Evolutionary conservation across 2,329 filamentous ascomycete genomes (phyloP).

Genomic region (Fusarium begoniae): DNA sequence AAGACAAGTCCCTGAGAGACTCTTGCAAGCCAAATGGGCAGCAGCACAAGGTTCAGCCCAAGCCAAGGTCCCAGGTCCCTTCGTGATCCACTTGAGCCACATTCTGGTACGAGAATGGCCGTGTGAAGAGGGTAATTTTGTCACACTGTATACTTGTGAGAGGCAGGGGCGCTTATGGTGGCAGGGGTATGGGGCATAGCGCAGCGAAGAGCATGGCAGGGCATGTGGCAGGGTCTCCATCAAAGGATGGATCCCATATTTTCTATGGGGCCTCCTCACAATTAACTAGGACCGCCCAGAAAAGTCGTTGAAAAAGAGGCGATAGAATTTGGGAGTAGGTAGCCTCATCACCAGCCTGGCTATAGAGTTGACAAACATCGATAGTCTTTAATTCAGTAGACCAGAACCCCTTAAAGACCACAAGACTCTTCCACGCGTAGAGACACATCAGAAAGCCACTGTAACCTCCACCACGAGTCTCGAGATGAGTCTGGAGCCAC

Average conservation of each 20-base stretch:
- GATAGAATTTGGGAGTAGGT: slow-evolving; percentile 10
- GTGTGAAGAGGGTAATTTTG: not conserved
- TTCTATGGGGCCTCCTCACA: not conserved
- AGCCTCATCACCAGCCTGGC: not conserved
- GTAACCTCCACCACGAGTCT: slow-evolving; percentile 20
- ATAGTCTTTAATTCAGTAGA: not conserved
- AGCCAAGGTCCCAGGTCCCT: slow-evolving; percentile 26
- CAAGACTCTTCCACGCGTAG: not conserved
- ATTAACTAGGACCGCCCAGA: not conserved
- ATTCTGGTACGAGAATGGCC: slow-evolving; percentile 35
- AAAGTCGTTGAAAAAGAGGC: slow-evolving; percentile 29
- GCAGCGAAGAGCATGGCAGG: slow-evolving; percentile 10
- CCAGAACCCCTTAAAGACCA: not conserved
- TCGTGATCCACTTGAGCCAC: slow-evolving; percentile 34
- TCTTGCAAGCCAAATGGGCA: slow-evolving; percentile 17
- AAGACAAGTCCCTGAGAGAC: slow-evolving; percentile 19
- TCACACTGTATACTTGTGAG: slow-evolving; percentile 33
- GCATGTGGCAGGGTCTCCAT: slow-evolving; percentile 22
- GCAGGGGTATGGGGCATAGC: slow-evolving; percentile 17
- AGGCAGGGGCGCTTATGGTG: slow-evolving; percentile 29
- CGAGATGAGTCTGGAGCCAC: slow-evolving; percentile 15
- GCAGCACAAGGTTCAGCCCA: slow-evolving; percentile 29
- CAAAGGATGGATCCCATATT: slow-evolving; percentile 14
- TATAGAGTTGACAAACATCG: slow-evolving; percentile 1
- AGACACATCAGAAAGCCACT: not conserved